Conservation (phyloP, 1,139 yeast species). For the Suhomyces yuchorum region DNA sequence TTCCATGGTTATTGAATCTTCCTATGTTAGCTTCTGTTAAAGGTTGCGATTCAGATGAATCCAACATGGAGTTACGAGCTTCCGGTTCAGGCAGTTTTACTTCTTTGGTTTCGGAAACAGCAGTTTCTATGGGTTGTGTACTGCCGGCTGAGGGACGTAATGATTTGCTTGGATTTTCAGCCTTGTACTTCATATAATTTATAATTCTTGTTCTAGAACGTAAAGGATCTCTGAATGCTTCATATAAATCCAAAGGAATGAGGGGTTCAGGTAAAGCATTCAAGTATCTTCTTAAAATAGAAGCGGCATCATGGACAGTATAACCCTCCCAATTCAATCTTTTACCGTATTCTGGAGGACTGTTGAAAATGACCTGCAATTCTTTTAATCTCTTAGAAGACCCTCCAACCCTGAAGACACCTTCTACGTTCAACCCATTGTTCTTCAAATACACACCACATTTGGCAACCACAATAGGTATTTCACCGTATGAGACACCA, state of each 20-base stretch:
- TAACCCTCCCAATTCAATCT: conserved; percentile 89
- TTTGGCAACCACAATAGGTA: conserved; percentile 91
- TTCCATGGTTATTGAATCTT: conserved; percentile 22
- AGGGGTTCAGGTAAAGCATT: conserved; percentile 92
- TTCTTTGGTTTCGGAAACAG: conserved; percentile 1
- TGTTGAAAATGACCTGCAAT: conserved; percentile 76
- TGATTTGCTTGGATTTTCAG: conserved; percentile 40
- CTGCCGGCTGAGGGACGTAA: conserved; percentile 16
- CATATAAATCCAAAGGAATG: conserved; percentile 77
- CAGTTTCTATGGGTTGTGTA: not conserved
- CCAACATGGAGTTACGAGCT: conserved; percentile 13
- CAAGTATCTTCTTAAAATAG: conserved; percentile 78
- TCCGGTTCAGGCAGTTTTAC: conserved; percentile 5
- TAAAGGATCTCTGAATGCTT: conserved; percentile 77
- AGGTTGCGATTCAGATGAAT: conserved; percentile 27
- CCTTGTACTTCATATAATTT: conserved; percentile 61
- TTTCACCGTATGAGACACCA: conserved; percentile 72
- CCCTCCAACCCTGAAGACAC: conserved; percentile 93
- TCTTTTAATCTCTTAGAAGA: conserved; percentile 86
- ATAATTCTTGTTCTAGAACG: conserved; percentile 59
- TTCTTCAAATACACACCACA: conserved; percentile 86
- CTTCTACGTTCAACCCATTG: conserved; percentile 77
- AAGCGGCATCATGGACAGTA: conserved; percentile 98
- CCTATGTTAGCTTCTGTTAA: conserved; percentile 37
- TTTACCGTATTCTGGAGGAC: conserved; percentile 88